phyloP scores from a whole-genome alignment of 1,139 yeast genomes.

The Eremothecium coryli region DNA sequence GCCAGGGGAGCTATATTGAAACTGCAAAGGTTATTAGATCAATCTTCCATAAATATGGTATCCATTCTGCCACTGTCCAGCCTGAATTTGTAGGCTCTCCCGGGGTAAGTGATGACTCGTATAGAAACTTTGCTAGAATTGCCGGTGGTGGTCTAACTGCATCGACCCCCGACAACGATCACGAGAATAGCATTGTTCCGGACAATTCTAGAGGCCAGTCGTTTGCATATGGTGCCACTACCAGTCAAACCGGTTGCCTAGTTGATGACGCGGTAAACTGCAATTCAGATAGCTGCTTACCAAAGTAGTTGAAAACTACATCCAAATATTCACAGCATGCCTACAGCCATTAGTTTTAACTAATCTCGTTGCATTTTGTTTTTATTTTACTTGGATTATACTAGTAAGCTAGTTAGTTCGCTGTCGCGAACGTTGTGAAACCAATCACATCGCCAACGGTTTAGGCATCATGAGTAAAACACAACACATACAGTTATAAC shows the following conservation, averaged over 20 bases:
- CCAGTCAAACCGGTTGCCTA: conserved; percentile 32
- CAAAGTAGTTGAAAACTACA: too few relatives aligned
- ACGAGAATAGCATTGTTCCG: conserved; percentile 9
- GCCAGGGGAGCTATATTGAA: conserved; percentile 57
- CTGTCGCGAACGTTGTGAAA: too few relatives aligned
- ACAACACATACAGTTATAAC: too few relatives aligned
- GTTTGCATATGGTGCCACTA: conserved; percentile 30
- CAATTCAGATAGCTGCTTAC: conserved; percentile 36
- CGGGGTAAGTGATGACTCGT: conserved; percentile 24
- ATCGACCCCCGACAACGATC: conserved; percentile 7
- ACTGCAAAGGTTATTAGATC: conserved; percentile 70
- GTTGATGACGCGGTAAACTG: conserved; percentile 41
- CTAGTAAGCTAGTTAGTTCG: too few relatives aligned
- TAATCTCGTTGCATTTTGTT: too few relatives aligned
- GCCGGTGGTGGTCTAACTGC: conserved; percentile 30
- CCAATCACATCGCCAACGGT: too few relatives aligned
- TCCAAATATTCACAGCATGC: too few relatives aligned
- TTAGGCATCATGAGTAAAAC: too few relatives aligned
- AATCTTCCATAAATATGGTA: conserved; percentile 73
- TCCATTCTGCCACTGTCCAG: conserved; percentile 91
- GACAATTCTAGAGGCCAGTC: conserved; percentile 6
- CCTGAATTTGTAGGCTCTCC: conserved; percentile 54
- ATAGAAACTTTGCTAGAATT: conserved; percentile 31
- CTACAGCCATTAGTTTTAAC: too few relatives aligned
- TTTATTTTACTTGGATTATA: too few relatives aligned